Evolutionary conservation across 2,329 filamentous ascomycete species (phyloP), one percentile per base, ranked within the genome.

Genomic region (Pseudocercospora vitis): DNA sequence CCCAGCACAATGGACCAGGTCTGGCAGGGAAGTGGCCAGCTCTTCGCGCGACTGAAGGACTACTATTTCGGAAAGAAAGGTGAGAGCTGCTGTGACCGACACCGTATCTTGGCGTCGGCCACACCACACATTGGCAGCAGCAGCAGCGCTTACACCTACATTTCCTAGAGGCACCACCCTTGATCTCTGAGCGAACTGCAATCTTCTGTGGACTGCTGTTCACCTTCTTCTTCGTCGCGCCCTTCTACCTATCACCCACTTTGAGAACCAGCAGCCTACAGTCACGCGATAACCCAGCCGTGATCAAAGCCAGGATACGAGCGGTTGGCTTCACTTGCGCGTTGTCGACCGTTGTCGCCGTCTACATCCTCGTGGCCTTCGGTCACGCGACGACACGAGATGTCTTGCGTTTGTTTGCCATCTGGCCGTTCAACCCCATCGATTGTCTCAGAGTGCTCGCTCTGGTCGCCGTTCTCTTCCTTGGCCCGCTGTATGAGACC

Each of bases 151-250:
- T 28, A 50, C 48, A 45, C 19, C 37, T 18, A 49, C 42, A 14
- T 45, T 45, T 18, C 29, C n/a, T 48, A 57, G 55, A 56, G 53
- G 50, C 42, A 50, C 50, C 58, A 33, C 61, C 60, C 5, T 46
- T 55, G 37, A 63, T 65, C 48, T 61, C 63, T 5, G 59, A 63
- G 35, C 54, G 53, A 18, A 63, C 63, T 12, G 68, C 68, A 1
- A 51, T 70, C 24, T 60, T 67, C 23, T 67, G 63, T 46, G 66
- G 63, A 24, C 74, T 91, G 58, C 72, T 85, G 57, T 95, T 95
- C 73, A 95, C 90, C n/a, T 71, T 91, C 63, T 74, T 90, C 75
- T 99, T 97, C 74, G 89, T 99, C 64, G 76, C 88, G 3, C 92
- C 94, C 19, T 90, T 97, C 73, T 96, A 99, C 76, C 78, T 92